Base-by-base conservation (phyloP, 2,329 filamentous ascomycete genomes). In the Akanthomyces uredinophilus region DNA sequence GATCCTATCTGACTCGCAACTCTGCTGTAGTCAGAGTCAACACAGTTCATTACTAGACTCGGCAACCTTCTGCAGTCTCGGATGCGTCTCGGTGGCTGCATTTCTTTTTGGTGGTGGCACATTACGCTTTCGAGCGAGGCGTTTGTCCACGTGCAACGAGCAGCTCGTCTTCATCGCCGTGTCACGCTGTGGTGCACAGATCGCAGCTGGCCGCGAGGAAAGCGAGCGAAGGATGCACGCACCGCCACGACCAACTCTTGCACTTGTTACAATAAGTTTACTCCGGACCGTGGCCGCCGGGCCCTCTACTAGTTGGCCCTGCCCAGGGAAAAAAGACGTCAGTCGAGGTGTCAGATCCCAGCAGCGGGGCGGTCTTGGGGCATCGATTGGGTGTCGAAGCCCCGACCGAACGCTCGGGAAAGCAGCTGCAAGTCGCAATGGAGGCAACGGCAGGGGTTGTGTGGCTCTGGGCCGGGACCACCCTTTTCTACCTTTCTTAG, bases 301-400 rank as follows among this genome's bases (percentile, higher is more conserved):
- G 11, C 24, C 10, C 24, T 11, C 14, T 29, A 29, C 43, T 47
- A 24, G 22, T 18, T 24, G 41, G 32, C 11, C 20, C 44, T 20
- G 6, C 43, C 46, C 44, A 49, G 29, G 20, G 20, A 18, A 7
- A 53, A 20, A 39, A 53, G 41, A 53, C 32, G 50, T 54, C 58
- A 39, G 32, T 20, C 37, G 4, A 39, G 41, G 50, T 59, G 58
- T 54, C 41, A 47, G 58, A 53, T 60, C 41, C 35, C 50, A n/a
- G n/a, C 29, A 53, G 58, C 50, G 50, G 58, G 58, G 58, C 58
- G n/a, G n/a, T 46, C 57, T 39, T 47, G 49, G 41, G 32, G 37
- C 50, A 60, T 60, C 58, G 58, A 60, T 60, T 60, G 58, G 58
- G 50, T 53, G 11, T 27, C 35, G 44, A 22, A 35, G 50, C 50